These are phyloP conservation scores for Penicillium psychrosexuale DNA, from an alignment of 2,329 filamentous ascomycete genomes.

Conservation along the genomic window DNA sequence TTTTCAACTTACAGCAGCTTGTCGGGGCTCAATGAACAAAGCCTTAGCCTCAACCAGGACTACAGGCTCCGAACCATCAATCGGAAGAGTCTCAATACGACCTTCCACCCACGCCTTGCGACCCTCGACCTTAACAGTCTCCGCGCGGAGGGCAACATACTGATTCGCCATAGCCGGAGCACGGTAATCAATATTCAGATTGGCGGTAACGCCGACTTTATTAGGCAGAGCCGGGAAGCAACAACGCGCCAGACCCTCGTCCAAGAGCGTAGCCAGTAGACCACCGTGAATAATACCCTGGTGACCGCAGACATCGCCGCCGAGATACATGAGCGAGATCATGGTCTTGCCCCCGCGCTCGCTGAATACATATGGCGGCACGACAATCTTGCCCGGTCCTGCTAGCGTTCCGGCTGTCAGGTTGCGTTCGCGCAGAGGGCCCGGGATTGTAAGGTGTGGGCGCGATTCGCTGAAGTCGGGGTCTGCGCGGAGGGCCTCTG, in stretches of 20 bases:
- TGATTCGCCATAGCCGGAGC: slow-evolving; percentile 71
- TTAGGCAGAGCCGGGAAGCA: slow-evolving; percentile 86
- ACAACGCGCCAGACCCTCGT: slow-evolving; percentile 83
- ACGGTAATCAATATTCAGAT: slow-evolving; percentile 76
- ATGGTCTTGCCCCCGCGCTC: slow-evolving; percentile 67
- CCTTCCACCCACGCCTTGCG: slow-evolving; percentile 94
- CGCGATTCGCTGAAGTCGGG: slow-evolving; percentile 70
- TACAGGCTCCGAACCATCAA: slow-evolving; percentile 59
- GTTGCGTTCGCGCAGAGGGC: slow-evolving; percentile 65
- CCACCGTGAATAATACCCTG: slow-evolving; percentile 89
- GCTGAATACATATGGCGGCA: slow-evolving; percentile 76
- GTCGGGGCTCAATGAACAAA: slow-evolving; percentile 83
- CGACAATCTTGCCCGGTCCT: slow-evolving; percentile 70
- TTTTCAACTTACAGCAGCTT: slow-evolving; percentile 63
- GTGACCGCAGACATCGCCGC: slow-evolving; percentile 79
- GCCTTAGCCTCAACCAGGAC: slow-evolving; percentile 79
- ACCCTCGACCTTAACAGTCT: slow-evolving; percentile 81
- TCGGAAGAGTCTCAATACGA: slow-evolving; percentile 72
- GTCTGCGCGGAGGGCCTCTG: slow-evolving; percentile 63
- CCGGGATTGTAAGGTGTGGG: slow-evolving; percentile 83
- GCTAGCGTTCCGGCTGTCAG: slow-evolving; percentile 77
- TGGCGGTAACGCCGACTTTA: slow-evolving; percentile 77
- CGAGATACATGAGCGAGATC: slow-evolving; percentile 73
- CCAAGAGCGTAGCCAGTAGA: slow-evolving; percentile 83
- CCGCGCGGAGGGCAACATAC: slow-evolving; percentile 74